phyloP scores from a whole-genome alignment of 345 rosid species.

The Ceriops decandra region DNA sequence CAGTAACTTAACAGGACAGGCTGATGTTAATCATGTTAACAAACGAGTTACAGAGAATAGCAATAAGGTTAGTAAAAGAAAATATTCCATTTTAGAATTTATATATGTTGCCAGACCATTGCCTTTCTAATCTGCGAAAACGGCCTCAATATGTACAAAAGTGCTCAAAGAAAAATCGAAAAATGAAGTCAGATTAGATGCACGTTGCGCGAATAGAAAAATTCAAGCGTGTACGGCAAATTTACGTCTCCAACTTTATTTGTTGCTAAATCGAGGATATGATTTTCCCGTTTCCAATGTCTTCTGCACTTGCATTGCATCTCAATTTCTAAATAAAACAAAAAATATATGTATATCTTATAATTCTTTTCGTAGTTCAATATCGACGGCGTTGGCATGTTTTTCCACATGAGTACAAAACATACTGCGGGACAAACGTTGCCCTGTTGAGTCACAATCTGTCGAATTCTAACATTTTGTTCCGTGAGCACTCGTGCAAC shows the following conservation, averaged over 20 bases:
- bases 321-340: neutral
- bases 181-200: no score
- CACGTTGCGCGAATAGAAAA: neutral
- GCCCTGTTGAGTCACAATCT: constrained; percentile 17
- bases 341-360: neutral
- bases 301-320: constrained; percentile 11
- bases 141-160: neutral
- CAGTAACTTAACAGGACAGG: no score
- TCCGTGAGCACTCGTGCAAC: constrained; percentile 18
- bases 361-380: no score
- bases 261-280: constrained; percentile 1
- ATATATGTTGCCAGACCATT: no score
- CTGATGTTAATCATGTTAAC: no score
- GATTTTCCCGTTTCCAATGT: constrained; percentile 26
- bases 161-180: no score
- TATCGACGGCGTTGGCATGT: neutral
- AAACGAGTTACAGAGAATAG: no score
- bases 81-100: no score
- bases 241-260: constrained; percentile 9
- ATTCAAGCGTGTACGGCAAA: neutral
- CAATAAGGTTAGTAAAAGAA: no score
- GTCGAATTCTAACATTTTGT: constrained; percentile 2
- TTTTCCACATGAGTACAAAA: neutral
- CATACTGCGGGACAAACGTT: constrained; percentile 11
- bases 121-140: neutral